These are phyloP conservation scores for Blastobotrys illinoisensis DNA, from an alignment of 1,139 yeast genomes.

Conservation along the genomic window DNA sequence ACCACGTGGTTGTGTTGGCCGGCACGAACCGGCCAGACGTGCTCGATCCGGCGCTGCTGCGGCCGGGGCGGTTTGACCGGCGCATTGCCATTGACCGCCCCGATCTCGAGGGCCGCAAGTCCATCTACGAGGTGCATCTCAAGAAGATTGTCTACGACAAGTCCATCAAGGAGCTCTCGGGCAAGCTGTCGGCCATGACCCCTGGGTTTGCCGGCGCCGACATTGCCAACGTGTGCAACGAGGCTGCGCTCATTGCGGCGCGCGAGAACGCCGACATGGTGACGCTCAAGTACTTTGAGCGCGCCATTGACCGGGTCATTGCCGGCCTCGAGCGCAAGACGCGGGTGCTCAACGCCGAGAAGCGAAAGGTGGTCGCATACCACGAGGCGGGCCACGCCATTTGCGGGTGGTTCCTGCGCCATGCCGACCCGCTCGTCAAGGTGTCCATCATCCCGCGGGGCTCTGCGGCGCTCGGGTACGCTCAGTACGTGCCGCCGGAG, in stretches of 20 bases:
- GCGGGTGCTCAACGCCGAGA: constrained; percentile 73
- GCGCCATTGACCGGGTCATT: constrained; percentile 94
- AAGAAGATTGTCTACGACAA: constrained; percentile 49
- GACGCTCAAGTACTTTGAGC: constrained; percentile 75
- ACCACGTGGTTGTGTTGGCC: constrained; percentile 93
- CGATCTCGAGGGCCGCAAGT: constrained; percentile 88
- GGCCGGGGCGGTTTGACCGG: constrained; percentile 97
- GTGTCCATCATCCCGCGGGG: constrained; percentile 97
- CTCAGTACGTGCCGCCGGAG: constrained; percentile 94
- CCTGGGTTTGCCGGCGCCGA: constrained; percentile 99
- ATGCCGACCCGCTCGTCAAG: constrained; percentile 88
- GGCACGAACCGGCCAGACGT: constrained; percentile 97
- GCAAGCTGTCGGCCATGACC: constrained; percentile 88
- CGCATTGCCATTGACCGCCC: constrained; percentile 90
- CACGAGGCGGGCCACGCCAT: constrained; percentile 99
- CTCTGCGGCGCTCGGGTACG: constrained; percentile 95
- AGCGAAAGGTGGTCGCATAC: constrained; percentile 85
- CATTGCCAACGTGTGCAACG: constrained; percentile 94
- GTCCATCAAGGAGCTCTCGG: constrained; percentile 55
- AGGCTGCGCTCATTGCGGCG: constrained; percentile 95
- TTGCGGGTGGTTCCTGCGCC: constrained; percentile 90
- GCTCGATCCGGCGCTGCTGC: constrained; percentile 81
- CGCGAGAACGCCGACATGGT: constrained; percentile 68
- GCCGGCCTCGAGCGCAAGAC: constrained; percentile 94
- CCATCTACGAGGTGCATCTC: constrained; percentile 82